These are phyloP conservation scores for Monosporascus sp. DNA, from an alignment of 2,329 filamentous ascomycete genomes.

Conservation along the genomic window DNA sequence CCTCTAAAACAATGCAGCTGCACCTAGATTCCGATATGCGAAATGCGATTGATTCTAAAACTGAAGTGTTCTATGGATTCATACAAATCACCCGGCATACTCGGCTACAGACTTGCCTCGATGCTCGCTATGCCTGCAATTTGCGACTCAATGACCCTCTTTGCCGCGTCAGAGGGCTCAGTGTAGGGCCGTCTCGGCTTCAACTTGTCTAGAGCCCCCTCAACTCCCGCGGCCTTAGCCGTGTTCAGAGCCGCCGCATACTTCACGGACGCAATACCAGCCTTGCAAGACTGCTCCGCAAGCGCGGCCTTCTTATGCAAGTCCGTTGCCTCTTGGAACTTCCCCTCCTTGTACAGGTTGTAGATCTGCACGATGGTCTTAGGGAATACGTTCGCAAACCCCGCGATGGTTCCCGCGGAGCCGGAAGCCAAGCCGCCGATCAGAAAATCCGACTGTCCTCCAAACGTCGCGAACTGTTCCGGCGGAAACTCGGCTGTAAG, in stretches of 20 bases:
- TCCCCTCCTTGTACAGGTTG: conserved; percentile 51
- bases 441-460: conserved; percentile 69
- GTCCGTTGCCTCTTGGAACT: conserved; percentile 50
- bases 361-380: conserved; percentile 54
- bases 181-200: conserved; percentile 58
- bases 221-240: conserved; percentile 53
- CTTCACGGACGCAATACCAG: conserved; percentile 63
- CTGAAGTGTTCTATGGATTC: too few relatives aligned
- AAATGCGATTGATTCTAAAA: too few relatives aligned
- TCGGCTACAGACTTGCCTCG: conserved; percentile 16
- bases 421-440: conserved; percentile 54
- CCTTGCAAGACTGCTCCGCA: conserved; percentile 60
- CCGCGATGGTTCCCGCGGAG: conserved; percentile 55
- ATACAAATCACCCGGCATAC: too few relatives aligned
- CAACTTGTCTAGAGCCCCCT: conserved; percentile 52
- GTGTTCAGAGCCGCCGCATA: conserved; percentile 59
- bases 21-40: too few relatives aligned
- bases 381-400: conserved; percentile 58
- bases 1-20: too few relatives aligned
- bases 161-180: conserved; percentile 35
- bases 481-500: conserved; percentile 45
- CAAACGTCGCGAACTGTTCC: conserved; percentile 60
- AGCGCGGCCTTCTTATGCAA: conserved; percentile 58
- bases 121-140: conserved; percentile 31
- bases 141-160: conserved; percentile 33